Evolutionary conservation across 768 basidiomycete genomes (phyloP), one percentile per base, ranked within the genome.

Genomic region (Filobasidium floriforme): DNA sequence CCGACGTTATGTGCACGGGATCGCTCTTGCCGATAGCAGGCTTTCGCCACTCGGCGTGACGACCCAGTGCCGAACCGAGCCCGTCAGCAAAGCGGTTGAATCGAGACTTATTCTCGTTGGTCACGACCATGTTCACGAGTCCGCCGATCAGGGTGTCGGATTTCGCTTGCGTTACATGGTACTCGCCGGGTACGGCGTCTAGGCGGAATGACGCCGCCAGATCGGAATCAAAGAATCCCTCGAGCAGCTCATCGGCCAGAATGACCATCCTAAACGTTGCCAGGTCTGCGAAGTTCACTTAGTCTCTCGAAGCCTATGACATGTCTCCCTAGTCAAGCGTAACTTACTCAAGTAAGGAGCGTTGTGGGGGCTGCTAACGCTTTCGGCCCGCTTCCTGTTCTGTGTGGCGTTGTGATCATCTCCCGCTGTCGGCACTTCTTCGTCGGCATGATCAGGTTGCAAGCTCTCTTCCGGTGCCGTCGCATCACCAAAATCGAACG

Each of bases 401-500:
- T 81, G 55, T 24, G 70, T 57, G 63, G 80, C 68, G 61, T 71
- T 70, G 22, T 61, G 44, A 28, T 66, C 65, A 6, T 49, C 46
- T 49, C 18, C 46, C 10, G 63, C 75, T 70, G 29, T 54, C 41
- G 65, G 69, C 49, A 61, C 63, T 41, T 59, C 41, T 28, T 69
- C 73, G 19, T 41, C 65, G 4, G 61, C 52, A 2, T 52, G 26
- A 11, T 28, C 60, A n/a, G 60, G 65, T 19, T 68, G 70, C 26
- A 72, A 51, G 57, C 73, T 71, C 32, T 60, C 67, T 59, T 72
- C 70, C 2, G 75, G 75, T 19, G 73, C 73, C 78, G 81, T 74
- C 29, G 91, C 88, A 80, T 96, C 92, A 1, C 92, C 96, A 65
- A 93, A 97, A 75, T 99, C 96, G 73, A 97, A 99, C 0, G 94